Evolutionary conservation across 805 yeast genomes (phyloP).

Genomic region (Lipomyces lipofer): DNA sequence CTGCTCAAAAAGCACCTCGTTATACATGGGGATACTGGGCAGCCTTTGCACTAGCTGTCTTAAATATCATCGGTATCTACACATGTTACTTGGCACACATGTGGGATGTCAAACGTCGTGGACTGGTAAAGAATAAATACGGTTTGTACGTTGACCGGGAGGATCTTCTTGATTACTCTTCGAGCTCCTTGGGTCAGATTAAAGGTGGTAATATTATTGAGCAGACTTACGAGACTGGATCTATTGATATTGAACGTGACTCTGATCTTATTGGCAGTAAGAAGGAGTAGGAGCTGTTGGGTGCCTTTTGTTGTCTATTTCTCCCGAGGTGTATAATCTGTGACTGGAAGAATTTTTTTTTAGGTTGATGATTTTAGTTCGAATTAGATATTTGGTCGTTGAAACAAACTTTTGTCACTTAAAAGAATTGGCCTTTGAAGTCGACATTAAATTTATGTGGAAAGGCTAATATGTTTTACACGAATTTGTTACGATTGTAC

Average conservation of each 20-base stretch:
- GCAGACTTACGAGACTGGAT: neutral
- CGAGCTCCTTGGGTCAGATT: neutral
- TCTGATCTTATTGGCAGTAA: neutral
- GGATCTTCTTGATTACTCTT: conserved; percentile 10
- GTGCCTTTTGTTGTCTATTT: too few relatives aligned
- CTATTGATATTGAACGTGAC: neutral
- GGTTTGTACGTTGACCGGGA: conserved; percentile 23
- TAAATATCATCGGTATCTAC: conserved; percentile 17
- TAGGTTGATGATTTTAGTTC: too few relatives aligned
- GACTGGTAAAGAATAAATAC: conserved; percentile 19
- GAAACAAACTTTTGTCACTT: too few relatives aligned
- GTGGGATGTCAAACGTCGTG: conserved; percentile 20
- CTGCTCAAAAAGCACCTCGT: conserved; percentile 41
- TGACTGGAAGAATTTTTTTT: too few relatives aligned
- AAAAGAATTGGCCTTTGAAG: too few relatives aligned
- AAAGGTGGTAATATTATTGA: neutral
- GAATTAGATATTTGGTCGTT: too few relatives aligned
- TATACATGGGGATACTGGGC: conserved; percentile 32
- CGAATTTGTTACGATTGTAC: too few relatives aligned
- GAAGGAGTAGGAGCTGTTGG: neutral
- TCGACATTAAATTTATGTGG: too few relatives aligned
- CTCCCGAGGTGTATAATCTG: too few relatives aligned
- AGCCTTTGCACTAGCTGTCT: conserved; percentile 13
- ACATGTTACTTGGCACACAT: conserved; percentile 13
- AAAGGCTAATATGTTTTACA: too few relatives aligned